A percentile compares a stretch with the other conserved stretches of the same genome.
Conservation (phyloP, 768 basidiomycete species). For the Coprinellus micaceus region DNA sequence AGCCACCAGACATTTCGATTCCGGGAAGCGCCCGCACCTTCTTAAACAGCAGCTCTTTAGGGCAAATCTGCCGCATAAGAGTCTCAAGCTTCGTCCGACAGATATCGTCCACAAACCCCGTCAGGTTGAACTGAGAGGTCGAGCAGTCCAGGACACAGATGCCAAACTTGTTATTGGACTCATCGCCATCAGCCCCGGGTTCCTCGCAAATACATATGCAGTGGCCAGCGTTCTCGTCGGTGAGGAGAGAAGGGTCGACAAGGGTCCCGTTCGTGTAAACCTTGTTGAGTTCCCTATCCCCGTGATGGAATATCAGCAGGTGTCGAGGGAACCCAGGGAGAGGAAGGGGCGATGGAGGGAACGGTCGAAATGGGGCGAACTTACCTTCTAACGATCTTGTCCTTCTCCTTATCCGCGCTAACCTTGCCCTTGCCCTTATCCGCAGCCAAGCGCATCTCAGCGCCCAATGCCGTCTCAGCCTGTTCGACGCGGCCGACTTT, state of each 20-base stretch:
- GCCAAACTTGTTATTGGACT: constrained; percentile 63
- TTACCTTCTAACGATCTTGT: constrained; percentile 86
- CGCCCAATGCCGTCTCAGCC: constrained; percentile 93
- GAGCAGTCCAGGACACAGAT: constrained; percentile 91
- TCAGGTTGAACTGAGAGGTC: constrained; percentile 92
- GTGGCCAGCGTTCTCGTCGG: constrained; percentile 92
- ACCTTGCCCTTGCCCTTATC: constrained; percentile 56
- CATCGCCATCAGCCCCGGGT: constrained; percentile 37
- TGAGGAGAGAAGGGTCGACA: constrained; percentile 83
- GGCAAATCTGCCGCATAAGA: constrained; percentile 82
- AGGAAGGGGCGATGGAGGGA: too few relatives aligned
- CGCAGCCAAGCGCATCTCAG: constrained; percentile 89
- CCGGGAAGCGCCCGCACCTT: constrained; percentile 50
- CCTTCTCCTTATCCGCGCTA: constrained; percentile 60
- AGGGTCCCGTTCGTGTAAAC: constrained; percentile 96
- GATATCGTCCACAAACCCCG: constrained; percentile 86
- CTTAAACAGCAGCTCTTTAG: constrained; percentile 86
- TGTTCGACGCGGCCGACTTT: constrained; percentile 98
- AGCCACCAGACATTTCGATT: background rate
- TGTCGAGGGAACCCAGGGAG: too few relatives aligned
- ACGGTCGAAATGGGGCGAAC: constrained; percentile 8
- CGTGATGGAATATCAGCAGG: too few relatives aligned
- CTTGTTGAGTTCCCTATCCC: constrained; percentile 78
- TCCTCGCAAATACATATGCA: constrained; percentile 85
- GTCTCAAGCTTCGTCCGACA: constrained; percentile 93